A percentile compares a stretch with the other conserved stretches of the same genome.
Conservation (phyloP, 2,329 filamentous ascomycete species). For the Daldinia sp. region DNA sequence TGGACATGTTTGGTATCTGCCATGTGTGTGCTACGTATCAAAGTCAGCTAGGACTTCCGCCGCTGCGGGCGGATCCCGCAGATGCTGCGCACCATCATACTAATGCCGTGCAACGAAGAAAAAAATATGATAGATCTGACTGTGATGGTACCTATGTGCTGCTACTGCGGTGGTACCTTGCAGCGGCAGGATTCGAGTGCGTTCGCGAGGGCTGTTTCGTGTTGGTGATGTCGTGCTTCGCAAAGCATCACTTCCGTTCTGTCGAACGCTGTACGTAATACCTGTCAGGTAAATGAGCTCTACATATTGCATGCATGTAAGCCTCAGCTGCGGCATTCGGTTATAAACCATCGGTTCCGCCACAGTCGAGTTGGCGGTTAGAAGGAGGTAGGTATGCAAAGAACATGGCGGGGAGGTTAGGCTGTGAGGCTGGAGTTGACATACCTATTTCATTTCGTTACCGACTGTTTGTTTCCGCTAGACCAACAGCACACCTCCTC, state of each 20-base stretch:
- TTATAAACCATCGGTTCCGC: background rate
- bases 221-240: background rate
- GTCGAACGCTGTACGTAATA: background rate
- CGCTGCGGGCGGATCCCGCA: background rate
- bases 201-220: constrained; percentile 9
- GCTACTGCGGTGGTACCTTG: constrained; percentile 23
- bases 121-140: constrained; percentile 25
- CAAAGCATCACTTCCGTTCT: background rate
- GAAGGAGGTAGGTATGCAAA: background rate
- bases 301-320: too few relatives aligned
- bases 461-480: background rate
- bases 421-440: background rate
- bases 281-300: background rate
- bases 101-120: background rate
- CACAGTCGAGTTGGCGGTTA: background rate
- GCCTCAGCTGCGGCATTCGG: background rate
- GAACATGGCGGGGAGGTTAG: background rate
- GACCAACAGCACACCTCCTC: background rate
- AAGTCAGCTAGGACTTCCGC: background rate
- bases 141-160: too few relatives aligned
- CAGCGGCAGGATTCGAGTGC: constrained; percentile 1
- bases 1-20: background rate
- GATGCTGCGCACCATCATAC: background rate
- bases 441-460: background rate
- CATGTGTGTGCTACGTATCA: too few relatives aligned